Base-by-base conservation (phyloP, 1,139 yeast genomes). In the Groenewaldozyma sp. region DNA sequence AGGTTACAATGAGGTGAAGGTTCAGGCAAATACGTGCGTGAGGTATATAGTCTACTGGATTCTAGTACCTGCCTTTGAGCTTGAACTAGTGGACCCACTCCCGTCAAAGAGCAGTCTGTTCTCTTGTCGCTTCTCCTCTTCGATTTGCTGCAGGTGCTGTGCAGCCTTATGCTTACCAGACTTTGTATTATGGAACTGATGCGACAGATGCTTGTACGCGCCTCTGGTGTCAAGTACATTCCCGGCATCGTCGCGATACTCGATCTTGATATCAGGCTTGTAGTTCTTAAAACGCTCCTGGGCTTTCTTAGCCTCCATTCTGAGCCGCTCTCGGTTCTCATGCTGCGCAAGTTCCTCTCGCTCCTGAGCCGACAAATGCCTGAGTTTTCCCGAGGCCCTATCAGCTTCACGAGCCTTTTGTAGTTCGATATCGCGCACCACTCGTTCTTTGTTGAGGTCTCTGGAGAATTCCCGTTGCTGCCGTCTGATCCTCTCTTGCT, bases 141-240 rank as follows among this genome's bases (percentile, higher is more conserved):
- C 63, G 38, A 54, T 62, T 45, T 46, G 63, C 55, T 55, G 60
- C 39, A 52, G 49, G 48, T 55, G 60, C 55, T 59, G 65, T 49
- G 58, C 71, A 35, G 56, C 56, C 51, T 69, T 70, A 36, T 58
- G 61, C 42, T 67, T 65, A 28, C 73, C 69, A 34, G 73, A 59
- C 29, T 67, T 64, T 35, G 69, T 70, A 1, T 95, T 96, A 58
- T 91, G 97, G 62, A 86, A 88, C 49, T 80, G 79, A 49, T 83
- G 94, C 1, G 95, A 84, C 41, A 87, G 58, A 45, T 77, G 76
- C 61, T 86, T 88, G 64, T 78, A 88, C 0, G 97, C 97, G 46
- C 82, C 83, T 56, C 82, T 86, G 2, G 78, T 70, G 34, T 69
- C 65, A 38, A 91, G 60, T 18, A 68, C 68, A 36, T 76, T 68